Base-by-base conservation (phyloP, 371 early-diverging fungal genomes). In the Rhizomucor pusillus region DNA sequence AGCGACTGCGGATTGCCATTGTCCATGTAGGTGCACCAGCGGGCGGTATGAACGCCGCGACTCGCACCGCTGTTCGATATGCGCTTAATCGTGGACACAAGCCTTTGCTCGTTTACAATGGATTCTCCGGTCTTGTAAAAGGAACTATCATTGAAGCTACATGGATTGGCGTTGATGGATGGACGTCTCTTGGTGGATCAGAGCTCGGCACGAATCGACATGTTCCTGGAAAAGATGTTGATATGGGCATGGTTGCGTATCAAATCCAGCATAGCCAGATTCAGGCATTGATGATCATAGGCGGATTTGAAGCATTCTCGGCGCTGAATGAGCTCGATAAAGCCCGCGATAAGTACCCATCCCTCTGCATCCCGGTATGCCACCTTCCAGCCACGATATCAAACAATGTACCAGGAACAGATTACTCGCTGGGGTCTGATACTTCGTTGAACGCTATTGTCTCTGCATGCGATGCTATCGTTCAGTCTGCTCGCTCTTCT, bases 371-470 rank as follows among this genome's bases (percentile, higher is more conserved):
- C 55, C 96, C 98, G 1, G 88, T 98, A 69, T 87, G 93, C 16
- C 83, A 90, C 48, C 77, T 99, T 2, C 99, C 99, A 6, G 96
- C 99, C 14, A 97, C 99, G 1, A 89, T 98, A 43, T 90, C 92
- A 40, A 99, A 99, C 80, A 99, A 99, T 71, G 97, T 99, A 6
- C 99, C 99, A 3, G 97, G 97, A 14, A 98, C 99, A 0, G 98
- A 97, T 57, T 92, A 82, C 65, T 94, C 94, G 37, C 79, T 99
- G 54, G 99, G 99, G 14, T 80, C 88, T 22, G 99, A 99, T 61
- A 99, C 99, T 6, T 93, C 97, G 1, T 67, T 99, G 55, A 99
- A 99, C 71, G 93, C 90, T 20, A 98, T 99, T 73, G 91, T 95
- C 29, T 88, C 88, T 25, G 80, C 94, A 1, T 93, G 97, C 56